Evolutionary conservation across 1,139 yeast genomes (phyloP), one percentile per base, ranked within the genome.

Genomic region (Candida albicans): DNA sequence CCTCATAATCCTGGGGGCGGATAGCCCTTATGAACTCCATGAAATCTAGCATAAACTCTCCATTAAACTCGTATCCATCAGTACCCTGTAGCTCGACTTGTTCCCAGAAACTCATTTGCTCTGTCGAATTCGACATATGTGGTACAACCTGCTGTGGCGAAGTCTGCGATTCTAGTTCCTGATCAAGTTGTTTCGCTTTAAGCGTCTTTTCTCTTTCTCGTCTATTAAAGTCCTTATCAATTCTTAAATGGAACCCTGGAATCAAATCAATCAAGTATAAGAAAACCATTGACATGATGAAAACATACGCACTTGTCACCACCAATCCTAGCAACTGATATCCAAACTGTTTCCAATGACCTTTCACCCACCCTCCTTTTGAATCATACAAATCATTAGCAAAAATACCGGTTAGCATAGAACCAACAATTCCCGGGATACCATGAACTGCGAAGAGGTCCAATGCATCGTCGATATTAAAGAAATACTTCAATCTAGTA

Each of bases 1-100:
- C 64, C 3, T 57, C 59, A 49, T 57, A 74, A 52, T 75, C 80
- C 31, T 64, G 65, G 0, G 81, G 79, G 36, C 65, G 59, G 8
- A 75, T 53, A 1, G 67, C 67, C 46, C 72, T 66, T 37, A 73
- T 67, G 50, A 73, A 75, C 51, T 76, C 81, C 60, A 73, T 66
- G 47, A 64, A 75, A 55, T 76, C 79, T 65, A 64, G 65, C 45
- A 73, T 68, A 47, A 64, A 67, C 54, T 79, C 84, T n/a, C 81
- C 80, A 51, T 68, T 66, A 45, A 77, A 77, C 54, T 78, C 82
- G 43, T 70, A 69, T 30, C 65, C 52, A 53, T 79, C 84, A 2
- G 77, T 58, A 1, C 84, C 84, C 27, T 64, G 52, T n/a, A 73
- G 45, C 54, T 79, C 84, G 2, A 60, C 62, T 35, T 55, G 53